Evolutionary conservation across 306 rosid genomes (phyloP).

Genomic region (Glycine soja): DNA sequence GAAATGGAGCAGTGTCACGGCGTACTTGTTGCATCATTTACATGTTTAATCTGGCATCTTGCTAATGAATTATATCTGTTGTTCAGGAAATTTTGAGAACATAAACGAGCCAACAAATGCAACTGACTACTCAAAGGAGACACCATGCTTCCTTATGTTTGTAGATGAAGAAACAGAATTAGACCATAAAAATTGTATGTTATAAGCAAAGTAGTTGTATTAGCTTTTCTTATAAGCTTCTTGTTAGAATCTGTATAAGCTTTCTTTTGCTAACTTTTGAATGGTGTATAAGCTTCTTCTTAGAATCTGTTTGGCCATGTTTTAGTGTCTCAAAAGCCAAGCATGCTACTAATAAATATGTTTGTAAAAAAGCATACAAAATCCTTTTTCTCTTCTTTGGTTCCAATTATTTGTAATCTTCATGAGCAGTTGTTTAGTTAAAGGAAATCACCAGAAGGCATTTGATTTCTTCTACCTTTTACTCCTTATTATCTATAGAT

Average conservation of each 20-base stretch:
- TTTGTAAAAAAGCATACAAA: constrained; percentile 22
- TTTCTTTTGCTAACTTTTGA: constrained; percentile 28
- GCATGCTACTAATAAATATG: constrained; percentile 44
- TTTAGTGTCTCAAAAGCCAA: constrained; percentile 37
- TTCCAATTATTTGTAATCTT: constrained; percentile 51
- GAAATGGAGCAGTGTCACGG: constrained; percentile 86
- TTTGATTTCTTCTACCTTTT: constrained; percentile 32
- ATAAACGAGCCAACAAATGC: constrained; percentile 79
- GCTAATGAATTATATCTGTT: constrained; percentile 18
- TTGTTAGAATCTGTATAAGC: no score
- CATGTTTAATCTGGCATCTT: constrained; percentile 33
- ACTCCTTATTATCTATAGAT: neutral
- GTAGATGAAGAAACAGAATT: constrained; percentile 75
- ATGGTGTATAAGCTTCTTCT: constrained; percentile 43
- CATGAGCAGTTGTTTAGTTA: constrained; percentile 38
- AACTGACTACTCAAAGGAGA: constrained; percentile 71
- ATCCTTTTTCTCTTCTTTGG: constrained; percentile 39
- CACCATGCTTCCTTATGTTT: constrained; percentile 90
- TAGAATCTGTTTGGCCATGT: constrained; percentile 37
- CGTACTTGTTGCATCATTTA: constrained; percentile 83
- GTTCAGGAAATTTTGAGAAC: constrained; percentile 83
- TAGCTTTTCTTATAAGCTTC: constrained; percentile 15
- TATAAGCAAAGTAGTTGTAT: constrained; percentile 43
- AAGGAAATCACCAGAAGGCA: constrained; percentile 59
- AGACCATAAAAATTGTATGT: constrained; percentile 37